Evolutionary conservation across 1,284 basidiomycete genomes (phyloP).

Genomic region (Ceratobasidium papillatum): DNA sequence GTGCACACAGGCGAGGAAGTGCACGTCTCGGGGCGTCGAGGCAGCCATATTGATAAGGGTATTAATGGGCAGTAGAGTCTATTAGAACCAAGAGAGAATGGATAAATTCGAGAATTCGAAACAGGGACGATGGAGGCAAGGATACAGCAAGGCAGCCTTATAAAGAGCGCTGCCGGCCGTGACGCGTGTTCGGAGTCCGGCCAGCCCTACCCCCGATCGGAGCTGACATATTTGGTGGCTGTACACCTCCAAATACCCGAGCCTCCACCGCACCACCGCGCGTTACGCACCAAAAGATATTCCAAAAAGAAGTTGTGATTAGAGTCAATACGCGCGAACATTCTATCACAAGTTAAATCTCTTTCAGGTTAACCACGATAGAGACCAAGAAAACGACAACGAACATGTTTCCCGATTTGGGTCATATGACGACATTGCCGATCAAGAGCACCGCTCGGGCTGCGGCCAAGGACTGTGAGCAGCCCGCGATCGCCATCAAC

Average conservation of each 20-base stretch:
- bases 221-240: background rate
- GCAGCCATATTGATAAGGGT: slow-evolving; percentile 3
- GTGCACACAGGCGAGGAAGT: slow-evolving; percentile 77
- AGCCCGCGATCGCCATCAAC: slow-evolving; percentile 10
- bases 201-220: background rate
- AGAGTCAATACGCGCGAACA: background rate
- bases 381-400: background rate
- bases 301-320: background rate
- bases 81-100: background rate
- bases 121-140: background rate
- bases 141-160: background rate
- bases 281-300: background rate
- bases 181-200: slow-evolving; percentile 19
- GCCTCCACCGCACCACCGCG: background rate
- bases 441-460: background rate
- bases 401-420: background rate
- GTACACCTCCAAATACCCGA: background rate
- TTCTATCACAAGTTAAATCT: background rate
- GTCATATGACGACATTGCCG: background rate
- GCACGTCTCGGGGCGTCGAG: slow-evolving; percentile 48
- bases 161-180: background rate
- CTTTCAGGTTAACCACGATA: background rate
- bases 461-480: background rate
- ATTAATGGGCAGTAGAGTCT: slow-evolving; percentile 12
- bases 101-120: background rate